Evolutionary conservation across 108 stramenopile genomes (phyloP), one percentile per base, ranked within the genome.

Genomic region (Asterionellopsis glacialis): DNA sequence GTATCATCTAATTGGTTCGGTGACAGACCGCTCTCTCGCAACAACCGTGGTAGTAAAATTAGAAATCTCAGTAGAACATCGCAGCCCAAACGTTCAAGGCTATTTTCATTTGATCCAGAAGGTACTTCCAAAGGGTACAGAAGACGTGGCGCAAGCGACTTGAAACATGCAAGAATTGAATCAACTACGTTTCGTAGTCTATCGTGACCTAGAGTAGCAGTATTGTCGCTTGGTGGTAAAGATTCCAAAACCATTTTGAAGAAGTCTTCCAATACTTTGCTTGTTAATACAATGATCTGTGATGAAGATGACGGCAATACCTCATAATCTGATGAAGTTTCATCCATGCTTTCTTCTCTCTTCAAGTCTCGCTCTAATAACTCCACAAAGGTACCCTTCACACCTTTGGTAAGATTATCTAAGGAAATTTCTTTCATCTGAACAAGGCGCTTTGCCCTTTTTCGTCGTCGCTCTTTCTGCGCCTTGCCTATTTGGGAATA

Each of bases 51-150:
- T 12, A 76, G 9, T 9, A 74, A 41, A 11, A 81, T 19, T 7
- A 81, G 61, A 18, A 81, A 58, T 27, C 55, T 59, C 55, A 76
- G 52, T 45, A 80, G 55, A 45, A 62, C 21, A n/a, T 71, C 63
- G 25, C 70, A 68, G 13, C 55, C 67, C 33, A 19, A 38, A 64
- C 1, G 1, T 64, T 53, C 12, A 11, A 21, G 28, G 1, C 13
- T 13, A 12, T 2, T 54, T 64, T 44, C 11, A 67, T 22, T 1
- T 16, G 43, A 14, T n/a, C 52, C 24, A 33, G 62, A 63, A 63
- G 38, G 28, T 22, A 4, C 19, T 19, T 19, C 21, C 47, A 19
- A 16, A 19, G 47, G 47, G 9, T 48, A 19, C 47, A 48, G 21
- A 21, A 48, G 16, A 9, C 33, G 33, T 33, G 47, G 47, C 3